Percentiles rank a stretch among this genome's conserved stretches.
phyloP scores from a whole-genome alignment of 2,329 filamentous ascomycete genomes.

The Penicillium sp. region DNA sequence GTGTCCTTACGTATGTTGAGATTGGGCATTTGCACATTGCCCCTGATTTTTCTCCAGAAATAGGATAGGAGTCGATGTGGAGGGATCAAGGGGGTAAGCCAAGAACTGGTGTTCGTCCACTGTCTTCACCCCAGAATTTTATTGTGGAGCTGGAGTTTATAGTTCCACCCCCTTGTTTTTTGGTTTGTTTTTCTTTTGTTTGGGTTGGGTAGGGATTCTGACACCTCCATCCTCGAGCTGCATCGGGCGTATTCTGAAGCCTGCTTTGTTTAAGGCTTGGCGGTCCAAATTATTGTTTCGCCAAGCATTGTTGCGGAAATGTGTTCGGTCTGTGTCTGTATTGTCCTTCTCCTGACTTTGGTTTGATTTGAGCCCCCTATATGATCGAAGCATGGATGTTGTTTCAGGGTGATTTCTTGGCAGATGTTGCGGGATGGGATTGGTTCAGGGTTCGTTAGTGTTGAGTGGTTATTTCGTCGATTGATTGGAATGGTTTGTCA shows the following conservation, averaged over 20 bases:
- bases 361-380: not conserved
- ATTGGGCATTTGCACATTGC: not conserved
- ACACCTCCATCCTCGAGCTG: not conserved
- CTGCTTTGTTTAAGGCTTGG: conserved; percentile 8
- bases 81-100: not conserved
- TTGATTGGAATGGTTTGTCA: not conserved
- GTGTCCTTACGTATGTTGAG: not conserved
- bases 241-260: conserved; percentile 17
- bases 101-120: conserved; percentile 4
- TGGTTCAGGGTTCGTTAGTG: not conserved
- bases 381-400: not conserved
- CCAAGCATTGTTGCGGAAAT: conserved; percentile 11
- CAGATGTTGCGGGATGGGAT: not conserved
- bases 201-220: not conserved
- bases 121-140: not conserved
- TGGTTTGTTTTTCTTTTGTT: not conserved
- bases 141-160: not conserved
- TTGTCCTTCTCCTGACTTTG: not conserved
- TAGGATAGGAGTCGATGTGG: not conserved
- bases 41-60: not conserved
- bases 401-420: not conserved
- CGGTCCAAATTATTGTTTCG: conserved; percentile 10
- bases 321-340: not conserved
- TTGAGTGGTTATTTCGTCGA: not conserved
- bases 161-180: not conserved